Percentiles rank a stretch among this genome's conserved stretches.
phyloP scores from a whole-genome alignment of 2,329 filamentous ascomycete genomes.

The Microdochium paspali region DNA sequence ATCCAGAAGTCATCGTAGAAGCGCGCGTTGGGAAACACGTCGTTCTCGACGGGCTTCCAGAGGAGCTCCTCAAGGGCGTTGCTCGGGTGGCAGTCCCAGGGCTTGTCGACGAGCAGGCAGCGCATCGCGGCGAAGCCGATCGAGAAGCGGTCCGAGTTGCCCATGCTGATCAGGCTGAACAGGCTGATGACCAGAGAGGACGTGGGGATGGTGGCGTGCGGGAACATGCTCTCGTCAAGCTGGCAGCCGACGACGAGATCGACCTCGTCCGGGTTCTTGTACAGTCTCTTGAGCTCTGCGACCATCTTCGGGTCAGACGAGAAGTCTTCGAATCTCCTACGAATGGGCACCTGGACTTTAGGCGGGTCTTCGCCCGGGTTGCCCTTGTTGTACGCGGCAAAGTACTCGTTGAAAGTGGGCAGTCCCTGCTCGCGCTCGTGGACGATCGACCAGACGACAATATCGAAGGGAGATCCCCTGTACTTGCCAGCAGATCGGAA shows the following conservation, averaged over 20 bases:
- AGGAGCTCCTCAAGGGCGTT: slow-evolving; percentile 9
- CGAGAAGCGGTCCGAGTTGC: slow-evolving; percentile 9
- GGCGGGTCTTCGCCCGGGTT: neutral
- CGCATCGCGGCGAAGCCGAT: slow-evolving; percentile 8
- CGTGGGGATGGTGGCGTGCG: slow-evolving; percentile 5
- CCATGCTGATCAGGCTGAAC: slow-evolving; percentile 10
- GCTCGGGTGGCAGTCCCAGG: slow-evolving; percentile 9
- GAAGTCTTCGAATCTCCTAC: slow-evolving; percentile 5
- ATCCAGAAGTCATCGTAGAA: slow-evolving; percentile 8
- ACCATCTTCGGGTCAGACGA: slow-evolving; percentile 5
- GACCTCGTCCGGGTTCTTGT: slow-evolving; percentile 7
- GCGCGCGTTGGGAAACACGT: slow-evolving; percentile 5
- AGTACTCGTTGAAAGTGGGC: slow-evolving; percentile 9
- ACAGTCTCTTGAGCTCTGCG: slow-evolving; percentile 4
- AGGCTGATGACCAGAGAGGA: slow-evolving; percentile 8
- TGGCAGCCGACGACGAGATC: slow-evolving; percentile 9
- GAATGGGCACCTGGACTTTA: slow-evolving; percentile 4
- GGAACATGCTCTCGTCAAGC: slow-evolving; percentile 8
- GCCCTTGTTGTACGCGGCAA: slow-evolving; percentile 7
- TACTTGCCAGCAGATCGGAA: slow-evolving; percentile 8
- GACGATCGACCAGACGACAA: slow-evolving; percentile 7
- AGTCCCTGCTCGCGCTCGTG: slow-evolving; percentile 9
- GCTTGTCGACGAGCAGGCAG: slow-evolving; percentile 10
- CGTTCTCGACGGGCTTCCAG: slow-evolving; percentile 4
- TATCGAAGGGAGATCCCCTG: slow-evolving; percentile 7